Conservation (phyloP, 768 basidiomycete species). For the Collybiopsis confluens region DNA sequence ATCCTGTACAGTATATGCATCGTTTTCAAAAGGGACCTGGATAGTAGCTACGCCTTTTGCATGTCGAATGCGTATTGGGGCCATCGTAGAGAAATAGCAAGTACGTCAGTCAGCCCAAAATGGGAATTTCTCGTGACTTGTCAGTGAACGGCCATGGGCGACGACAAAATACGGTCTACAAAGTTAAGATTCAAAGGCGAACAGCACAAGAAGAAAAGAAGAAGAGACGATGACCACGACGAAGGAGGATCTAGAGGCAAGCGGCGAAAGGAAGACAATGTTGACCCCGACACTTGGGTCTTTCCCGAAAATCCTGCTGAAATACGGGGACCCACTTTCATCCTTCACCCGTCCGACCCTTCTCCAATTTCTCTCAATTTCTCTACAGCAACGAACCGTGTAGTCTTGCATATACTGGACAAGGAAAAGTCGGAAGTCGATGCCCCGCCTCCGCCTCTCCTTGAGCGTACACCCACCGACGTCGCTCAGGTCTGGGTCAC, state of each 20-base stretch:
- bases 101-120: not conserved
- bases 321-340: slow-evolving; percentile 85
- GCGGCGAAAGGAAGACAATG: slow-evolving; percentile 45
- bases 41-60: slow-evolving; percentile 81
- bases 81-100: slow-evolving; percentile 37
- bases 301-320: slow-evolving; percentile 65
- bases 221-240: slow-evolving; percentile 54
- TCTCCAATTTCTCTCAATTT: slow-evolving; percentile 73
- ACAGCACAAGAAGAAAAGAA: slow-evolving; percentile 79
- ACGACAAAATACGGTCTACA: slow-evolving; percentile 53
- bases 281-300: slow-evolving; percentile 76
- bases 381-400: slow-evolving; percentile 69
- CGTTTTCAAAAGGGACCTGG: slow-evolving; percentile 53
- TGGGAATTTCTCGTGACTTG: not conserved
- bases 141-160: not conserved
- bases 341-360: slow-evolving; percentile 78
- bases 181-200: slow-evolving; percentile 91
- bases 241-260: slow-evolving; percentile 19
- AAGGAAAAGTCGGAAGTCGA: slow-evolving; percentile 51
- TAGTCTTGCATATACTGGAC: slow-evolving; percentile 62
- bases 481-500: slow-evolving; percentile 90
- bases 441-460: slow-evolving; percentile 36
- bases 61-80: slow-evolving; percentile 75
- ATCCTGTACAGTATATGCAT: slow-evolving; percentile 61
- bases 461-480: slow-evolving; percentile 72